Conservation (phyloP, 805 yeast species). For the Yarrowia sp. region DNA sequence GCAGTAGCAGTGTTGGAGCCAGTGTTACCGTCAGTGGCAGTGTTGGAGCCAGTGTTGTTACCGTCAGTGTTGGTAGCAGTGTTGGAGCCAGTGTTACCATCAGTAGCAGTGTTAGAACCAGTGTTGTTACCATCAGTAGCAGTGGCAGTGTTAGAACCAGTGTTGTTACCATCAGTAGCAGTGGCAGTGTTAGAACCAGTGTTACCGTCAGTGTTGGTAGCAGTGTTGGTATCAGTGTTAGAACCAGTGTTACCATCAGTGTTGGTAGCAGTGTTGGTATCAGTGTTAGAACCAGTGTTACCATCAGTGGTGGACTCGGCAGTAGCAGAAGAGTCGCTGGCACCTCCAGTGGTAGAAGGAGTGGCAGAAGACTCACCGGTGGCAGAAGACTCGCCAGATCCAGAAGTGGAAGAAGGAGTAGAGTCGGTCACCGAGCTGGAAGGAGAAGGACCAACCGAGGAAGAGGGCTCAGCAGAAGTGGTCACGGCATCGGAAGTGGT, state of each 20-base stretch:
- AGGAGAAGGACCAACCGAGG: background rate
- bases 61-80: conserved; percentile 12
- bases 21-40: background rate
- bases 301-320: background rate
- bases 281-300: conserved; percentile 9
- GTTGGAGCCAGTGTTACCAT: background rate
- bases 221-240: conserved; percentile 13
- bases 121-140: conserved; percentile 17
- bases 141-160: conserved; percentile 8
- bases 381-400: background rate
- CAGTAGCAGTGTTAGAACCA: conserved; percentile 4
- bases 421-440: conserved; percentile 13
- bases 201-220: conserved; percentile 4
- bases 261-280: background rate
- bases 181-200: background rate
- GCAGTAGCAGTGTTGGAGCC: conserved; percentile 6
- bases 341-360: background rate
- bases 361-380: background rate
- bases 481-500: conserved; percentile 1
- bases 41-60: conserved; percentile 10
- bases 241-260: conserved; percentile 12
- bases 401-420: conserved; percentile 1
- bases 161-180: background rate
- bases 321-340: background rate
- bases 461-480: conserved; percentile 14